Evolutionary conservation across 257 asterid species (phyloP).

Genomic region (Scutellaria barbata): DNA sequence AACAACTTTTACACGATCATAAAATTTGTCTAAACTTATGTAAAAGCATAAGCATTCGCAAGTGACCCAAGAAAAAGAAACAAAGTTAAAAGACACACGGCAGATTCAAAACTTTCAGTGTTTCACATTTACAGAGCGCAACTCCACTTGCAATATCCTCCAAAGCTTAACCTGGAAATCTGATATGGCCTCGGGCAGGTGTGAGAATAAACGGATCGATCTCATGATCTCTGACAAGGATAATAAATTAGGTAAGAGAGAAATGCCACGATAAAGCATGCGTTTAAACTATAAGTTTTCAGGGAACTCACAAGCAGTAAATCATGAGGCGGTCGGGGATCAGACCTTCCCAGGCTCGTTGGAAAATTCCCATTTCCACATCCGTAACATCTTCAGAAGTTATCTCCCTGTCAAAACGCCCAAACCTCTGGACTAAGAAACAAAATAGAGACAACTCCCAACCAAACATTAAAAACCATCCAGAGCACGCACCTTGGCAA

Average conservation of each 20-base stretch:
- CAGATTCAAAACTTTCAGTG: no score
- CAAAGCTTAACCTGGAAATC: slow-evolving; percentile 54
- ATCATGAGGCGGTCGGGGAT: slow-evolving; percentile 73
- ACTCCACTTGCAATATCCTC: neutral
- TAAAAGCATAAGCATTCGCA: no score
- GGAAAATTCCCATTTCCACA: slow-evolving; percentile 31
- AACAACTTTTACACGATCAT: no score
- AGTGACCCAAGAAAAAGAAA: no score
- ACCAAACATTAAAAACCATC: slow-evolving; percentile 18
- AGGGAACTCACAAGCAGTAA: slow-evolving; percentile 78
- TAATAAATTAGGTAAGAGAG: slow-evolving; percentile 18
- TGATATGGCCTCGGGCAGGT: slow-evolving; percentile 71
- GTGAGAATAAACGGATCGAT: slow-evolving; percentile 55
- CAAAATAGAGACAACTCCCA: slow-evolving; percentile 16
- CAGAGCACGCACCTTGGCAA: slow-evolving; percentile 82
- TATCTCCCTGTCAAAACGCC: slow-evolving; percentile 54
- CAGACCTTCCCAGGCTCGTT: slow-evolving; percentile 88
- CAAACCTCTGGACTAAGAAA: slow-evolving; percentile 21
- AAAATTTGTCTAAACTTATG: no score
- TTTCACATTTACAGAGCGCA: neutral
- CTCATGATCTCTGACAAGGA: slow-evolving; percentile 62
- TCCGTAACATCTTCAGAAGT: slow-evolving; percentile 49
- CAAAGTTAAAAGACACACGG: no score
- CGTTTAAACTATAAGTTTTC: slow-evolving; percentile 1
- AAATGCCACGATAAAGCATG: slow-evolving; percentile 2